Conservation (phyloP, 257 asterid species). For the Ilex aquifolium region DNA sequence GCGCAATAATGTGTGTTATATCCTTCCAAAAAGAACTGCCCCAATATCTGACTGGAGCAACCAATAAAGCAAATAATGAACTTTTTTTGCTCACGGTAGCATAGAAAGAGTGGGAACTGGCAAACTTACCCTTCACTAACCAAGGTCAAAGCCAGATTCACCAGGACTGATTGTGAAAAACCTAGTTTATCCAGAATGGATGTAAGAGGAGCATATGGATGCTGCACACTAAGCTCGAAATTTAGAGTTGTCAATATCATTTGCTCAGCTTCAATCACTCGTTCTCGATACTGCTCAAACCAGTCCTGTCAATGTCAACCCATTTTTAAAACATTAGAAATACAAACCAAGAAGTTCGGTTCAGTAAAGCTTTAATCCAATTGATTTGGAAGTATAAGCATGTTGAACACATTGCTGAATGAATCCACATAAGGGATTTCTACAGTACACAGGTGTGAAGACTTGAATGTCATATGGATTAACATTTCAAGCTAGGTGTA, state of each 20-base stretch:
- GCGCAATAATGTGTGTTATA: background rate
- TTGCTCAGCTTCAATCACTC: constrained; percentile 82
- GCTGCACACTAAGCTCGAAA: constrained; percentile 91
- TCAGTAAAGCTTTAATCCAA: too few species aligned
- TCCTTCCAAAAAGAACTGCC: background rate
- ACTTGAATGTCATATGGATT: too few species aligned
- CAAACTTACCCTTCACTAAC: constrained; percentile 94
- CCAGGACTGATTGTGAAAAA: constrained; percentile 61
- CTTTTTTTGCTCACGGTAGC: background rate
- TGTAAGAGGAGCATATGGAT: constrained; percentile 80
- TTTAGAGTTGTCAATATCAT: constrained; percentile 83
- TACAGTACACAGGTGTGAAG: too few species aligned
- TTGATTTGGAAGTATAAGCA: too few species aligned
- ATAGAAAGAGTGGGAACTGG: constrained; percentile 7
- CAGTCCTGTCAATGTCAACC: constrained; percentile 60
- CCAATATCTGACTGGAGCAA: background rate
- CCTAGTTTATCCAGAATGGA: constrained; percentile 88
- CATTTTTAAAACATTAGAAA: constrained; percentile 13
- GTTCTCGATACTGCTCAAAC: constrained; percentile 92
- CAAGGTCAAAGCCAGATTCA: constrained; percentile 76
- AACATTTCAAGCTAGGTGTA: too few species aligned
- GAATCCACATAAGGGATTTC: too few species aligned
- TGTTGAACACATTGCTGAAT: too few species aligned
- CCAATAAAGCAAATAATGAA: background rate
- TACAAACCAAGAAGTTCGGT: background rate